Evolutionary conservation across 2,329 filamentous ascomycete genomes (phyloP).

Genomic region (Talaromyces piceae): DNA sequence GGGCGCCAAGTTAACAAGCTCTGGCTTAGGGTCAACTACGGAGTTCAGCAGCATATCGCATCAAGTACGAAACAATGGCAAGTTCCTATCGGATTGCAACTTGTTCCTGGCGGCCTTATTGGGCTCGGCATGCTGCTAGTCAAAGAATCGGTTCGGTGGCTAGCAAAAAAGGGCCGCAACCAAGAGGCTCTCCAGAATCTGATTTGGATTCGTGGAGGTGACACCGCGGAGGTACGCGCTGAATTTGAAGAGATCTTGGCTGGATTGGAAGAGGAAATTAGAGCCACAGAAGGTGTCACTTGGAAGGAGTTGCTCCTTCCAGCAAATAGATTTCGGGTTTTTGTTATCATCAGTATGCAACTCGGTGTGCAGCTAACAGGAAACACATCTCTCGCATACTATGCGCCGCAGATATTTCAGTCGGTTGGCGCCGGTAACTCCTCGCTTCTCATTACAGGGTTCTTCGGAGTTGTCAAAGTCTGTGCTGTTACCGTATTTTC

Average conservation of each 20-base stretch:
- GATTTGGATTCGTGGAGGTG: conserved; percentile 43
- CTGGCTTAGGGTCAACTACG: conserved; percentile 43
- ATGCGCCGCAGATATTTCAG: conserved; percentile 47
- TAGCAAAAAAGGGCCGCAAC: conserved; percentile 40
- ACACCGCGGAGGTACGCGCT: conserved; percentile 13
- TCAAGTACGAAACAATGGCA: conserved; percentile 43
- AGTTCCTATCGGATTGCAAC: conserved; percentile 40
- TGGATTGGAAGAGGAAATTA: conserved; percentile 41
- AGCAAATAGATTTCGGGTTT: conserved; percentile 41
- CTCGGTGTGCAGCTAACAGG: conserved; percentile 45
- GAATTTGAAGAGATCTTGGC: conserved; percentile 21
- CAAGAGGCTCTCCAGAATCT: conserved; percentile 43
- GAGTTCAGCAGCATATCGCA: conserved; percentile 33
- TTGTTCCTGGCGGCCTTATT: conserved; percentile 43
- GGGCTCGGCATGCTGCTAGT: conserved; percentile 43
- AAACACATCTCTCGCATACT: conserved; percentile 41
- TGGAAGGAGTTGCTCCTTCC: conserved; percentile 42
- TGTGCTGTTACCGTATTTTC: conserved; percentile 42
- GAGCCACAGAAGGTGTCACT: conserved; percentile 40
- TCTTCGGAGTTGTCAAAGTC: conserved; percentile 48
- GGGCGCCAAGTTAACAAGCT: conserved; percentile 29
- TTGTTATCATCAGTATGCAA: conserved; percentile 43
- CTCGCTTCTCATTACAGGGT: conserved; percentile 39
- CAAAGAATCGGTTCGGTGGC: conserved; percentile 43
- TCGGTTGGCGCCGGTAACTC: conserved; percentile 42